phyloP scores from a whole-genome alignment of 495 filamentous ascomycete genomes.

The Aspergillus sparsus region DNA sequence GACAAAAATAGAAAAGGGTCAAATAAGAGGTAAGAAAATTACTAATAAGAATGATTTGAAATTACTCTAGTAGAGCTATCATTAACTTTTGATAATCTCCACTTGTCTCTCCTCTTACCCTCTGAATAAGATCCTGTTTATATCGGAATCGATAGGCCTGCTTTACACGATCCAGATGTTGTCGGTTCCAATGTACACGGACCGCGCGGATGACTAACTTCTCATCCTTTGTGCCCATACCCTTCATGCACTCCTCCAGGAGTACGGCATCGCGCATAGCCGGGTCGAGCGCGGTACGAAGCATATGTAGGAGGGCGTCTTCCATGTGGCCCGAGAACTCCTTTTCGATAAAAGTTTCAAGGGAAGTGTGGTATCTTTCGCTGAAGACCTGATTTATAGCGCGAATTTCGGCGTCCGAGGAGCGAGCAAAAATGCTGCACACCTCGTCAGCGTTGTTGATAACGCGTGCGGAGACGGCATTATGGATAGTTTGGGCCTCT shows the following conservation, averaged over 20 bases:
- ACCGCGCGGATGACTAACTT: constrained; percentile 73
- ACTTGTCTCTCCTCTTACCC: constrained; percentile 80
- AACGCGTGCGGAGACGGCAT: constrained; percentile 66
- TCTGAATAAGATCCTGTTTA: constrained; percentile 56
- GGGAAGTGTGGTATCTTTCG: constrained; percentile 59
- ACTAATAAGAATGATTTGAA: not conserved
- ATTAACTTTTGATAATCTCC: constrained; percentile 74
- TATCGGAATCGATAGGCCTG: constrained; percentile 68
- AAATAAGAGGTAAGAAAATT: constrained; percentile 8
- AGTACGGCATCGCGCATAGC: constrained; percentile 77
- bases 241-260: constrained; percentile 84
- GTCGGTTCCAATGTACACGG: constrained; percentile 74
- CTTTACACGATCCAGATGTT: constrained; percentile 71
- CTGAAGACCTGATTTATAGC: constrained; percentile 75
- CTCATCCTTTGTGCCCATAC: constrained; percentile 82
- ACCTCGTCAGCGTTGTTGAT: constrained; percentile 77
- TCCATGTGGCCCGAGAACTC: constrained; percentile 94
- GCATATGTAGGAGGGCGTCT: constrained; percentile 74
- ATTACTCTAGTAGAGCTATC: constrained; percentile 43
- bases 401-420: constrained; percentile 76
- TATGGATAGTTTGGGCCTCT: constrained; percentile 71
- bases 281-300: constrained; percentile 74
- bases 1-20: not conserved
- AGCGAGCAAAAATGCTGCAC: constrained; percentile 69
- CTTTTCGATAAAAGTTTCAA: constrained; percentile 72